Evolutionary conservation across 2,329 filamentous ascomycete genomes (phyloP), one percentile per base, ranked within the genome.

Genomic region (Coleophoma eucalyptorum): DNA sequence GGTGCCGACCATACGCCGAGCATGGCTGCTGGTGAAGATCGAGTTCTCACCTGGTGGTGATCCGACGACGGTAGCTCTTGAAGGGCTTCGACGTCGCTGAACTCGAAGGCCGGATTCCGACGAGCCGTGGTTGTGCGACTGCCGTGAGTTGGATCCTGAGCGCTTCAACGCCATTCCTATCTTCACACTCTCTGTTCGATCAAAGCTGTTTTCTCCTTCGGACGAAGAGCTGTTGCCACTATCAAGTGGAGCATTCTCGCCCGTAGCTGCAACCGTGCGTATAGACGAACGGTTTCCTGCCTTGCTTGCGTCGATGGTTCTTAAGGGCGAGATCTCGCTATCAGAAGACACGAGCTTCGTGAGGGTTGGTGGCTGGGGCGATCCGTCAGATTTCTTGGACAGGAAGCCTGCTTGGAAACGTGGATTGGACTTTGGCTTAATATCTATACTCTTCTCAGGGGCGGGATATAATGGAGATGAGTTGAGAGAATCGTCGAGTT

Each of bases 331-430:
- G 33, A 73, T 75, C 51, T 85, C 82, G 33, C 65, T 66, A 46
- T 73, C 74, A 15, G 74, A 72, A 18, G 82, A 83, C 3, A 81
- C 81, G 19, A 80, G 77, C 37, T 84, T 69, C 46, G 77, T 77
- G 21, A 81, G 73, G n/a, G 78, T 78, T 52, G 85, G 69, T 13
- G 72, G 71, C 13, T 80, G 77, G 4, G 88, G 86, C 3, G 87
- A 90, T 47, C 80, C 84, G 43, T 79, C 73, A 2, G 65, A 60
- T 38, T 68, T 84, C 67, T 86, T 87, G 1, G 89, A 84, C 20
- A 97, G 72, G 67, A 96, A 96, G 5, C 93, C 93, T 2, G 91
- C 80, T 61, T 96, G 89, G 72, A 97, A 97, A 41, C 93, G 82
- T 15, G 42, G 42, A 69, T 81, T 88, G 46, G 81, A 81, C 60